Evolutionary conservation across 78 protist species (phyloP).

Genomic region (Cavenderia fasciculata): DNA sequence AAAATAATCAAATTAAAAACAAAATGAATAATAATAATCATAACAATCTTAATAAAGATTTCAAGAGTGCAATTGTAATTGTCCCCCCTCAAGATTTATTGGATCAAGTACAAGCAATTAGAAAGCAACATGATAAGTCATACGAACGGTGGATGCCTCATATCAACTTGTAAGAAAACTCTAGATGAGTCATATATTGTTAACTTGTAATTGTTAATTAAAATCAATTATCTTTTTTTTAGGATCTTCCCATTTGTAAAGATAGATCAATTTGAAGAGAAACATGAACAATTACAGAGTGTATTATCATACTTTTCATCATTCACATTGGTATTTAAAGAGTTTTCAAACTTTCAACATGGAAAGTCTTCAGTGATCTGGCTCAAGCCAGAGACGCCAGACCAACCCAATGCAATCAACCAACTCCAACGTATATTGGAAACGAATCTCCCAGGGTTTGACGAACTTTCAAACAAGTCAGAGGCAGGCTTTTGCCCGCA

Average conservation of each 20-base stretch:
- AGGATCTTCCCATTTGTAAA: slow-evolving; percentile 77
- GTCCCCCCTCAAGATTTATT: slow-evolving; percentile 46
- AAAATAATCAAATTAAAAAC: no score
- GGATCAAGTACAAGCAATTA: slow-evolving; percentile 32
- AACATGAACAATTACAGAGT: background rate
- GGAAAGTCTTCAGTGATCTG: slow-evolving; percentile 58
- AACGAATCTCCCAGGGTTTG: slow-evolving; percentile 30
- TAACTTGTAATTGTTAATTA: background rate
- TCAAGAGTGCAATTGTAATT: slow-evolving; percentile 63
- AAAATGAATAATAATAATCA: no score
- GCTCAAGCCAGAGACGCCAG: slow-evolving; percentile 70
- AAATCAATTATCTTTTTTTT: background rate
- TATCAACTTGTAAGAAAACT: slow-evolving; percentile 57
- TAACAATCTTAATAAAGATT: no score
- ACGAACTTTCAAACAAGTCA: slow-evolving; percentile 48
- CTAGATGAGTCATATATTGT: no score
- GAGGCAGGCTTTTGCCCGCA: slow-evolving; percentile 68
- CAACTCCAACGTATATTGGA: slow-evolving; percentile 21
- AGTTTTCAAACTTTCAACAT: slow-evolving; percentile 68
- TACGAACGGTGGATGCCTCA: slow-evolving; percentile 85
- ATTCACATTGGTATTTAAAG: slow-evolving; percentile 43
- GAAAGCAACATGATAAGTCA: slow-evolving; percentile 56
- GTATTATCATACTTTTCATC: slow-evolving; percentile 3
- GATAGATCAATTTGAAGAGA: slow-evolving; percentile 5
- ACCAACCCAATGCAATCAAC: slow-evolving; percentile 9